phyloP scores from a whole-genome alignment of 2,329 filamentous ascomycete genomes.

The Volutella citrinella region DNA sequence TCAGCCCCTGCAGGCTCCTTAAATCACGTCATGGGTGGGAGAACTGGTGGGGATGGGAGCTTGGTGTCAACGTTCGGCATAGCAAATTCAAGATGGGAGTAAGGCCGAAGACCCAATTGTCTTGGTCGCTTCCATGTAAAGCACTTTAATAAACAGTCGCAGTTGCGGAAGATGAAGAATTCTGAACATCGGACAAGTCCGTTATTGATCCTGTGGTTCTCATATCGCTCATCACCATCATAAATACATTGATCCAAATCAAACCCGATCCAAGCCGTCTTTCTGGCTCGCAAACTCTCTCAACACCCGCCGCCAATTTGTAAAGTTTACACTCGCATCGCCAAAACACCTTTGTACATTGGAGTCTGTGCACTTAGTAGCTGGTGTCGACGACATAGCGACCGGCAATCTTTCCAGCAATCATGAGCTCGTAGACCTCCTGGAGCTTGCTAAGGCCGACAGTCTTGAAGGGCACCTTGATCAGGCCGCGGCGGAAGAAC shows the following conservation, averaged over 20 bases:
- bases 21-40: no score
- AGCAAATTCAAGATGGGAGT: no score
- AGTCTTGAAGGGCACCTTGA: constrained; percentile 84
- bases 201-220: constrained; percentile 24
- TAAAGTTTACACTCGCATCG: no score
- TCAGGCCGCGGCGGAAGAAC: constrained; percentile 79
- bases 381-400: constrained; percentile 76
- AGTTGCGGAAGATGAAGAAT: no score
- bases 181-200: no score
- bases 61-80: no score
- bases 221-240: constrained; percentile 24
- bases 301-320: constrained; percentile 22
- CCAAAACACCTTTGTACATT: constrained; percentile 8
- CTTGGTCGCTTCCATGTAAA: no score
- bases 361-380: constrained; percentile 46
- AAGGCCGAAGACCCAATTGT: no score
- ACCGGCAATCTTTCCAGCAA: constrained; percentile 68
- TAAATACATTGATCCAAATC: constrained; percentile 15
- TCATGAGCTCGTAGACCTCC: constrained; percentile 75
- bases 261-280: constrained; percentile 19
- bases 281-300: constrained; percentile 17
- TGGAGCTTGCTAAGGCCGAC: constrained; percentile 77
- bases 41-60: no score
- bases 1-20: no score
- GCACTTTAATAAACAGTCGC: no score